Percentiles rank a stretch among this genome's conserved stretches.
Evolutionary conservation across 352 stramenopile genomes (phyloP).

Genomic region (Globisporangium middletonii): DNA sequence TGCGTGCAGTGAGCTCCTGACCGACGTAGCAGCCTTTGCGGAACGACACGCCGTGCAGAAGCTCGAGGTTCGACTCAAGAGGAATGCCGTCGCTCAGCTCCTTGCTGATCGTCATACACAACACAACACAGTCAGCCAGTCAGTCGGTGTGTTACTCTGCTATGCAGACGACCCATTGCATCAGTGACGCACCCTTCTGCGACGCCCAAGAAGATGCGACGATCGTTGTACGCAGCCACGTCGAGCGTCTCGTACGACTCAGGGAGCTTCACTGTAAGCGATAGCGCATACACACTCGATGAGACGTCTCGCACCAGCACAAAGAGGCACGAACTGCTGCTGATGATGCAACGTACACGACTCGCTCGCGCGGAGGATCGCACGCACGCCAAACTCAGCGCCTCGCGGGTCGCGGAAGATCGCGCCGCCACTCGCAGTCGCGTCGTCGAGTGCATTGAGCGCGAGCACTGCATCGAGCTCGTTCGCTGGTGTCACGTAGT

Average conservation of each 20-base stretch:
- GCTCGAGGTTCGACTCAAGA: slow-evolving; percentile 91
- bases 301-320: neutral
- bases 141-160: neutral
- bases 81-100: slow-evolving; percentile 85
- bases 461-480: slow-evolving; percentile 21
- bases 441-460: slow-evolving; percentile 28
- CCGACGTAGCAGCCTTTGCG: slow-evolving; percentile 94
- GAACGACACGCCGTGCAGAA: slow-evolving; percentile 89
- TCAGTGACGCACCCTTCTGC: slow-evolving; percentile 54
- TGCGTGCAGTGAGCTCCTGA: slow-evolving; percentile 92
- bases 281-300: neutral
- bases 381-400: slow-evolving; percentile 55
- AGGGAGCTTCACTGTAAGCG: slow-evolving; percentile 44
- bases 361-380: slow-evolving; percentile 37
- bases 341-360: slow-evolving; percentile 12
- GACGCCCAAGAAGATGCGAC: slow-evolving; percentile 57
- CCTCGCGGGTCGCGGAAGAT: slow-evolving; percentile 62
- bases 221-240: slow-evolving; percentile 46
- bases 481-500: slow-evolving; percentile 12
- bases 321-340: slow-evolving; percentile 9
- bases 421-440: slow-evolving; percentile 19
- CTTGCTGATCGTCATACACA: slow-evolving; percentile 26
- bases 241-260: slow-evolving; percentile 39
- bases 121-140: neutral
- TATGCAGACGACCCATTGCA: neutral